phyloP scores from a whole-genome alignment of 768 basidiomycete species.

The Dacryopinax spathularia region DNA sequence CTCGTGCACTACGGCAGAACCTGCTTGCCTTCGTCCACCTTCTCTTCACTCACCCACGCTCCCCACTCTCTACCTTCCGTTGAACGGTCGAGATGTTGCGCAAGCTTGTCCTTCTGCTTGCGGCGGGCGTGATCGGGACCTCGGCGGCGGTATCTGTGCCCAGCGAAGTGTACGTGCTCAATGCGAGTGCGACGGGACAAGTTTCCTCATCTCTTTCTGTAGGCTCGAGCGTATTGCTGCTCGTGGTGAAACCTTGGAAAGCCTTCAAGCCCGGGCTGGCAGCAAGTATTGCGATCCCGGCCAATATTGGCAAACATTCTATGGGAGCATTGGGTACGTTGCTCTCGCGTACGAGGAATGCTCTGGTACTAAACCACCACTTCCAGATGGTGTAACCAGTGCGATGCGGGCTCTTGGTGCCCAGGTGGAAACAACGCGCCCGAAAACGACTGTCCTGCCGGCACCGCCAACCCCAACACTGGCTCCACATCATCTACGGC shows the following conservation, averaged over 20 bases:
- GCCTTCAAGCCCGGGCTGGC: neutral
- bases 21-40: neutral
- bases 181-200: neutral
- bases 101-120: neutral
- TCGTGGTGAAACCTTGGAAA: neutral
- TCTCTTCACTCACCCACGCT: neutral
- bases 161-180: neutral
- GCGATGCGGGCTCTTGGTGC: neutral
- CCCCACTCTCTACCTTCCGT: too few species aligned
- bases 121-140: neutral
- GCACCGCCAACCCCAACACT: neutral
- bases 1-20: neutral
- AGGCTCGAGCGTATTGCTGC: neutral
- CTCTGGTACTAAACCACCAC: neutral
- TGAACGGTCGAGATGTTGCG: constrained; percentile 2
- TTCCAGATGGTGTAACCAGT: neutral
- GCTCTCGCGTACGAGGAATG: neutral
- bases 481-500: neutral
- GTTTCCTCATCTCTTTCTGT: neutral
- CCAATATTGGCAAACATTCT: neutral
- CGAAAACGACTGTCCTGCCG: neutral
- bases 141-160: neutral
- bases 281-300: neutral
- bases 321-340: neutral
- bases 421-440: neutral